phyloP scores from a whole-genome alignment of 2,329 filamentous ascomycete genomes.

The Diplodia corticola region DNA sequence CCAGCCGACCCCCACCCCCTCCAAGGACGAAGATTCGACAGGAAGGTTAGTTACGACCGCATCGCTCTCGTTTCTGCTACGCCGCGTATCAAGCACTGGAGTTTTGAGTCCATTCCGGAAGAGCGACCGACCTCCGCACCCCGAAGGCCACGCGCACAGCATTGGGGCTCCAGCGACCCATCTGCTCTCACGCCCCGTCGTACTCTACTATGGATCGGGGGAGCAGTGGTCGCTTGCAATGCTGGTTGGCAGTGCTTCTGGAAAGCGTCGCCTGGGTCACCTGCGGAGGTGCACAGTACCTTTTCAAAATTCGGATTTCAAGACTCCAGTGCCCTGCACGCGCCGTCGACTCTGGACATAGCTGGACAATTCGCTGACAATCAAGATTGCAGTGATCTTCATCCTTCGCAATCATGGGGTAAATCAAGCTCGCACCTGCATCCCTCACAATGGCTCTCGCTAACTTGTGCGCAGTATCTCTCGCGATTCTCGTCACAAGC shows the following conservation, averaged over 20 bases:
- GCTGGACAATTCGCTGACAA: slow-evolving; percentile 6
- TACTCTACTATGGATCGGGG: neutral
- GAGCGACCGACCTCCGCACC: neutral
- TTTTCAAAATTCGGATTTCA: neutral
- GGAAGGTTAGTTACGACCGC: slow-evolving; percentile 16
- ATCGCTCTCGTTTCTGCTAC: neutral
- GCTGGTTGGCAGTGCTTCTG: neutral
- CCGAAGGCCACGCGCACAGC: neutral
- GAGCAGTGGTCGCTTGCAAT: neutral
- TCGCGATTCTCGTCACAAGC: slow-evolving; percentile 99
- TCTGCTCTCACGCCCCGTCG: neutral
- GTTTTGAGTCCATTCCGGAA: neutral
- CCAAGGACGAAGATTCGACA: slow-evolving; percentile 23
- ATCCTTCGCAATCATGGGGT: slow-evolving; percentile 55
- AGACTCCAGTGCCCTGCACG: neutral
- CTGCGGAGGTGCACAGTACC: neutral
- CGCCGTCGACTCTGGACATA: neutral
- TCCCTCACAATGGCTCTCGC: slow-evolving; percentile 28
- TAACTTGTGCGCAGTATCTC: slow-evolving; percentile 73
- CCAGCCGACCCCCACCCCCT: slow-evolving; percentile 21
- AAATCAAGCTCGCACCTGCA: slow-evolving; percentile 33
- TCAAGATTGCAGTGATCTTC: slow-evolving; percentile 37
- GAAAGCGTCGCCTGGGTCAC: neutral
- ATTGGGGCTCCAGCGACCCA: neutral
- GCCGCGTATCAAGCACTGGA: neutral